Base-by-base conservation (phyloP, 2,329 filamentous ascomycete genomes). In the Phoma sp. region DNA sequence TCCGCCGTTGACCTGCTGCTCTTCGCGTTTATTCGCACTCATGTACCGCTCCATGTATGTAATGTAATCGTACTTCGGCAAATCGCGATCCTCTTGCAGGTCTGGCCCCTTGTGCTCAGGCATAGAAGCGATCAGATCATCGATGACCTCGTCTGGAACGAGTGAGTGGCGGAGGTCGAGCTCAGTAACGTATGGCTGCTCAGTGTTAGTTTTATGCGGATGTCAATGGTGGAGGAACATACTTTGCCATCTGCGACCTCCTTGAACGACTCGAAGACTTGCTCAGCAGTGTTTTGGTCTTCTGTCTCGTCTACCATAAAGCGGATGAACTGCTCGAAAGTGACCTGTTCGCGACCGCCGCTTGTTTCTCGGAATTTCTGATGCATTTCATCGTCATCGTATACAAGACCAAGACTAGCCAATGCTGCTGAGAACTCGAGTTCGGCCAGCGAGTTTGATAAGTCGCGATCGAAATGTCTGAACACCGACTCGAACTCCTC, bases 221-320 rank as follows among this genome's bases (percentile, higher is more conserved):
- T 32, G 41, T 10, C 10, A 46, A 24, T 18, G 9, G 13, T 27
- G 61, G n/a, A 22, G 41, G 35, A 38, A 65, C 80, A 64, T 73
- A 84, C 83, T 79, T 99, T 99, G 62, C 95, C 95, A 78, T 99
- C 95, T 14, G 95, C 95, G 40, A 99, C 95, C 77, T 99, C 95
- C 53, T 88, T 87, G 85, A 99, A 99, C 60, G 90, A 96, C 78
- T 99, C 93, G 80, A 95, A 98, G 4, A 99, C 95, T 75, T 99
- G 95, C 77, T 98, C 95, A 10, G 95, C 95, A 4, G 93, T 97
- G 75, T 99, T 97, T 78, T 99, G 95, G 72, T 99, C 95, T 77
- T 99, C 95, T 10, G 95, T 99, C 44, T 97, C 95, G 65, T 96
- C 91, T 42, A 99, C 95, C 95, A 99, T 99, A 82, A 99, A 99